Percentiles rank a stretch among this genome's conserved stretches.
phyloP scores from a whole-genome alignment of 208 protist species.

The Blastocrithidia nonstop region DNA sequence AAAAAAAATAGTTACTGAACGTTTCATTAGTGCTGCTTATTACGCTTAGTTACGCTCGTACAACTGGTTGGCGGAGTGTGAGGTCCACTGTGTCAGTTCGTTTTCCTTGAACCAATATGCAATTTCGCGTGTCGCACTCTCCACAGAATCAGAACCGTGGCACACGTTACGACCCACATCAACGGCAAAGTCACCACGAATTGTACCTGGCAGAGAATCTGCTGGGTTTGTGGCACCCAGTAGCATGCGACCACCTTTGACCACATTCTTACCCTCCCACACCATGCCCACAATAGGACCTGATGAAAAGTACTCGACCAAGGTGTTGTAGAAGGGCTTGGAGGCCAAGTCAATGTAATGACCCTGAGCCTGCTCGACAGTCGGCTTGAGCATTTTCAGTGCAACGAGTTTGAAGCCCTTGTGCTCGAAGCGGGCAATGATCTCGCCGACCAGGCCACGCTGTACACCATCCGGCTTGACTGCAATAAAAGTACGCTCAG shows the following conservation, averaged over 20 bases:
- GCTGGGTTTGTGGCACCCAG: slow-evolving; percentile 93
- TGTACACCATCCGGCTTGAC: slow-evolving; percentile 93
- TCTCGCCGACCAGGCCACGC: slow-evolving; percentile 87
- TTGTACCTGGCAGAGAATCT: slow-evolving; percentile 89
- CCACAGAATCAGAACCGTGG: slow-evolving; percentile 92
- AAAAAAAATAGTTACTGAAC: no score
- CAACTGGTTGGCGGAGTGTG: slow-evolving; percentile 59
- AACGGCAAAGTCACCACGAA: slow-evolving; percentile 93
- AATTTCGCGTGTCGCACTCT: slow-evolving; percentile 91
- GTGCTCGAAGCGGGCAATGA: slow-evolving; percentile 91
- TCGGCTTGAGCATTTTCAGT: slow-evolving; percentile 85
- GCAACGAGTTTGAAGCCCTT: slow-evolving; percentile 93
- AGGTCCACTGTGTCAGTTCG: slow-evolving; percentile 77
- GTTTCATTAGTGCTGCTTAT: no score
- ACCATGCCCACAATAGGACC: slow-evolving; percentile 96
- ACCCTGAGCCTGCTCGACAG: slow-evolving; percentile 63
- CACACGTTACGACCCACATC: slow-evolving; percentile 94
- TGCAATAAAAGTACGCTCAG: slow-evolving; percentile 92
- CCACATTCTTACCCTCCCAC: slow-evolving; percentile 93
- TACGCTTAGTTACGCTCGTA: slow-evolving; percentile 44
- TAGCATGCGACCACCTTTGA: slow-evolving; percentile 87
- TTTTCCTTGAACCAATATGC: slow-evolving; percentile 92
- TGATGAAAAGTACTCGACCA: slow-evolving; percentile 91
- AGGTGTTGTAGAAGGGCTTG: slow-evolving; percentile 89
- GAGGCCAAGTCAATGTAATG: slow-evolving; percentile 82